Conservation (phyloP, 2,329 filamentous ascomycete species). For the Fonsecaea pugnacius region DNA sequence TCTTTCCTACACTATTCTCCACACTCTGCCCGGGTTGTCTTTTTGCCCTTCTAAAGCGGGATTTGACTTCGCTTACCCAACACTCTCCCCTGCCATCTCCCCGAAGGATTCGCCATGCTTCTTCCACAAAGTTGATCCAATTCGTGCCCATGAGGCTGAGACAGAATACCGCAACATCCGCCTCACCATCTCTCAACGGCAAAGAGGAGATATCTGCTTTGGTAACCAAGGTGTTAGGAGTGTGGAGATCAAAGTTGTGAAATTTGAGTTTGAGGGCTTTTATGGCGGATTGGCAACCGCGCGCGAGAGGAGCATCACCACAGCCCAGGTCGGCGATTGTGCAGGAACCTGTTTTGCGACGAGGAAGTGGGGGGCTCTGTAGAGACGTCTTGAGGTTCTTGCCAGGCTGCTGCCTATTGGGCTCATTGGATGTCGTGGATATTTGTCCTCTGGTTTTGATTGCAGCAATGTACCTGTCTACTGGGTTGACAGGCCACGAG, state of each 20-base stretch:
- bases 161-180: slow-evolving; percentile 92
- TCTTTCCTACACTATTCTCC: slow-evolving; percentile 72
- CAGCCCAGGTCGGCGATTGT: slow-evolving; percentile 91
- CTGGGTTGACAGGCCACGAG: slow-evolving; percentile 93
- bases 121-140: slow-evolving; percentile 95
- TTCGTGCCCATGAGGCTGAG: slow-evolving; percentile 98
- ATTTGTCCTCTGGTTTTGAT: slow-evolving; percentile 66
- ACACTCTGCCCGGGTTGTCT: slow-evolving; percentile 53
- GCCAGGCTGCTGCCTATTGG: not conserved
- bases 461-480: slow-evolving; percentile 79
- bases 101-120: slow-evolving; percentile 87
- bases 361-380: slow-evolving; percentile 62
- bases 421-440: slow-evolving; percentile 28
- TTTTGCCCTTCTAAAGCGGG: slow-evolving; percentile 72
- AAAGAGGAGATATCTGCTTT: slow-evolving; percentile 86
- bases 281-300: slow-evolving; percentile 60
- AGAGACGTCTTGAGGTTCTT: slow-evolving; percentile 7
- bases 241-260: slow-evolving; percentile 84
- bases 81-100: slow-evolving; percentile 84
- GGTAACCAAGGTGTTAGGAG: slow-evolving; percentile 75
- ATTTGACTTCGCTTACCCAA: slow-evolving; percentile 97
- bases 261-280: slow-evolving; percentile 74
- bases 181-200: slow-evolving; percentile 72
- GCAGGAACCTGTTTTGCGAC: slow-evolving; percentile 69
- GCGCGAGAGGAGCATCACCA: slow-evolving; percentile 82